Evolutionary conservation across 148 eudicot species (phyloP).

Genomic region (Pharnaceum exiguum): DNA sequence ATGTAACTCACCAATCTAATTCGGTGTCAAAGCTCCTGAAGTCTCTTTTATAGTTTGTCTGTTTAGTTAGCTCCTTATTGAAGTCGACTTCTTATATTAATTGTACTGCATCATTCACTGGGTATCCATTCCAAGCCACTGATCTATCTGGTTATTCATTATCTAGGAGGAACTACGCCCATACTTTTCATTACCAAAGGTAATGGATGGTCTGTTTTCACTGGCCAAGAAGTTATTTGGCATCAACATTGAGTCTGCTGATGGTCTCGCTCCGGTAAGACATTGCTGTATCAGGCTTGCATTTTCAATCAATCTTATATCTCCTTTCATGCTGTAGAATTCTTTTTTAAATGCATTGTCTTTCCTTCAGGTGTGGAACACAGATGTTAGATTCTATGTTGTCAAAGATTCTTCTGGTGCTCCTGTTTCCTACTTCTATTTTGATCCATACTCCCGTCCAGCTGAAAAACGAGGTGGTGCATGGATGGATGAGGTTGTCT

Average conservation of each 20-base stretch:
- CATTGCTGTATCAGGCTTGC: slow-evolving; percentile 1
- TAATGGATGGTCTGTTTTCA: slow-evolving; percentile 95
- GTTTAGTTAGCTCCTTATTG: too few species aligned
- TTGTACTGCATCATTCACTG: too few species aligned
- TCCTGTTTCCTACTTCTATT: slow-evolving; percentile 82
- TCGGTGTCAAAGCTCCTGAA: too few species aligned
- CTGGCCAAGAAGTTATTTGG: slow-evolving; percentile 80
- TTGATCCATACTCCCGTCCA: slow-evolving; percentile 99
- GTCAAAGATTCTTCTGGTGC: slow-evolving; percentile 80
- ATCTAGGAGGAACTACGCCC: slow-evolving; percentile 91
- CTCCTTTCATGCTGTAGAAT: slow-evolving; percentile 1
- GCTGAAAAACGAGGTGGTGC: slow-evolving; percentile 97
- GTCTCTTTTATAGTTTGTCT: too few species aligned
- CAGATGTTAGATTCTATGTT: slow-evolving; percentile 72
- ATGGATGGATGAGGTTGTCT: slow-evolving; percentile 96
- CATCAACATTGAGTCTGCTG: slow-evolving; percentile 62
- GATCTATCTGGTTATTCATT: slow-evolving; percentile 7
- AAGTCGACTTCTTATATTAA: not conserved
- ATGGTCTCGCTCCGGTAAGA: slow-evolving; percentile 93
- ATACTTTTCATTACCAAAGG: slow-evolving; percentile 93
- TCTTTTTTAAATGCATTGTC: slow-evolving; percentile 5
- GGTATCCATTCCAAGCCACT: too few species aligned
- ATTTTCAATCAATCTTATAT: not conserved
- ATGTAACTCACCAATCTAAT: too few species aligned
- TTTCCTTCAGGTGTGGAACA: slow-evolving; percentile 72